Base-by-base conservation (phyloP, 2,329 filamentous ascomycete genomes). In the Cytospora schulzeri region DNA sequence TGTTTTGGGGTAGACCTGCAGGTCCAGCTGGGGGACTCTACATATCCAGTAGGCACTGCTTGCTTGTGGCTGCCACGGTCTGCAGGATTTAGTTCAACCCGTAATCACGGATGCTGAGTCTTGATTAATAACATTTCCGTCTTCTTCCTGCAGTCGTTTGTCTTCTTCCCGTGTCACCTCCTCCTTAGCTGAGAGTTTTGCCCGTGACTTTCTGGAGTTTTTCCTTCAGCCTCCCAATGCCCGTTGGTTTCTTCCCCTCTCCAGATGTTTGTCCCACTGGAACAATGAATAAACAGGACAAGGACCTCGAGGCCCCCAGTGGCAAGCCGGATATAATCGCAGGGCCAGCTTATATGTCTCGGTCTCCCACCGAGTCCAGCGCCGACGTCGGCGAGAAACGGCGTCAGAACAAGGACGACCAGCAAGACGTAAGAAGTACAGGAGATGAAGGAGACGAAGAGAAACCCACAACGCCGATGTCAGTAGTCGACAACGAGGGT, bases 351-450 rank as follows among this genome's bases (percentile, higher is more conserved):
- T 35, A 29, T 26, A 22, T 26, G 31, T 19, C 51, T 14, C 17
- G 26, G 6, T 64, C 64, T 3, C 64, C 35, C 26, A 64, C 61
- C 8, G 64, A 45, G 19, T 64, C 64, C 5, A 64, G 61, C 53
- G 50, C 58, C 15, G 62, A 66, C 24, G 51, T 64, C 22, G 65
- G 58, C 28, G 57, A 64, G 57, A 63, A 66, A 15, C 59, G 24
- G 28, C 52, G 28, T 19, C 22, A 17, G 2, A 12, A 28, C 50
- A 35, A 24, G n/a, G 17, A 57, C 35, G 31, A 50, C 2, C 15
- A 63, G 33, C 54, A 57, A 26, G n/a, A 26, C 15, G 28, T 17
- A 38, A 35, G 55, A 22, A 22, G 26, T 24, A 31, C 45, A 48
- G 5, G 2, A 19, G 12, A 22, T 9, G 15, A 3, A 24, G 31